Conservation (phyloP, 768 basidiomycete species). For the Suillus subluteus region DNA sequence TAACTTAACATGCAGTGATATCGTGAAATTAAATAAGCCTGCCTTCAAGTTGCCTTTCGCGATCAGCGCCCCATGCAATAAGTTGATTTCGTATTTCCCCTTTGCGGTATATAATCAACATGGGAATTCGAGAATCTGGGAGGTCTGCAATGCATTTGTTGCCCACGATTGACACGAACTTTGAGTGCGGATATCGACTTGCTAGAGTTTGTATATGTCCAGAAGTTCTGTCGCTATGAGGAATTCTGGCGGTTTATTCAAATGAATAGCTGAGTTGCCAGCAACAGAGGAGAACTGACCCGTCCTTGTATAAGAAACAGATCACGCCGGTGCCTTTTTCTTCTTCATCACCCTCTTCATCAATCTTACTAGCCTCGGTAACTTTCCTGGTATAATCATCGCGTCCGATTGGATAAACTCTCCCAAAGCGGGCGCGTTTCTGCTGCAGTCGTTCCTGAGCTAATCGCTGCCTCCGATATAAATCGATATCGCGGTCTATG, state of each 20-base stretch:
- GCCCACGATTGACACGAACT: slow-evolving; percentile 95
- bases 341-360: slow-evolving; percentile 66
- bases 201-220: slow-evolving; percentile 75
- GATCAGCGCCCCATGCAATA: slow-evolving; percentile 81
- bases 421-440: slow-evolving; percentile 74
- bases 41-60: slow-evolving; percentile 81
- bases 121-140: slow-evolving; percentile 88
- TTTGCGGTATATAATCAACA: slow-evolving; percentile 89
- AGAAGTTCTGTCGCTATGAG: slow-evolving; percentile 77
- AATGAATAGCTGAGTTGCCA: slow-evolving; percentile 4
- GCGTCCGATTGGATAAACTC: slow-evolving; percentile 84
- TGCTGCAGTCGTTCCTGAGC: slow-evolving; percentile 62
- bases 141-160: slow-evolving; percentile 97
- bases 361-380: slow-evolving; percentile 83
- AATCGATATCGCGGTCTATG: slow-evolving; percentile 70
- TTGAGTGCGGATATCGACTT: slow-evolving; percentile 83
- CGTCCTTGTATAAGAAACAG: slow-evolving; percentile 94
- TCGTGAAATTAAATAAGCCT: slow-evolving; percentile 19
- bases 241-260: slow-evolving; percentile 55
- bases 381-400: slow-evolving; percentile 96
- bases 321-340: slow-evolving; percentile 88
- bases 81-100: slow-evolving; percentile 91
- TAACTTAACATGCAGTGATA: slow-evolving; percentile 1
- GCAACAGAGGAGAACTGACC: slow-evolving; percentile 52
- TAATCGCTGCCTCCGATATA: slow-evolving; percentile 65